Base-by-base conservation (phyloP, 192 early-diverging fungal genomes). In the Coemansia furcata region DNA sequence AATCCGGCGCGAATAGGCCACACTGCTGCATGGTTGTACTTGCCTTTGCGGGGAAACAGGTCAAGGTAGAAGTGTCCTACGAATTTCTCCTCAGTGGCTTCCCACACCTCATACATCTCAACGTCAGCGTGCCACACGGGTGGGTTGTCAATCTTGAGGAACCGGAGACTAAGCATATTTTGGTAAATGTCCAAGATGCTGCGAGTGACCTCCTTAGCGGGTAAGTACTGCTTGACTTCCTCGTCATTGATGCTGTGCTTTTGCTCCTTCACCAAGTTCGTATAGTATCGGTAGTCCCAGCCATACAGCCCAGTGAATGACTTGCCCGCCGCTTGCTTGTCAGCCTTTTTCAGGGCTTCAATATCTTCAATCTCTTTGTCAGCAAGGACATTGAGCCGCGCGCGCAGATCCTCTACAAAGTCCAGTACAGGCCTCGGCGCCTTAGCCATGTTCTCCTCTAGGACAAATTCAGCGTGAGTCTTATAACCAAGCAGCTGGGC, bases 401-500 rank as follows among this genome's bases (percentile, higher is more conserved):
- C 38, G 33, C 79, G 77, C 66, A 95, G 80, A 19, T 87, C 85
- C 4, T 82, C 55, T 66, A 93, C 82, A 74, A 95, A 93, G 63
- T 84, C 77, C 26, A 85, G 54, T 11, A 92, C 93, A 1, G 63
- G 76, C 55, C 85, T 74, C 3, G 89, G 86, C 3, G 72, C 76
- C 73, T 94, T 92, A 50, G 94, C 92, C 94, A 95, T 95, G 58
- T 89, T 89, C 47, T 86, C 83, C 64, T 94, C 90, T n/a, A 94
- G 78, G 10, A 86, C 79, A 67, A 84, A 93, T 26, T 83, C 82
- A 10, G 91, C 89, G 68, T 95, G 92, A 23, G 79, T 86, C 47
- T 73, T 69, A 74, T 89, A 94, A 4, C 92, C 93, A 3, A 93
- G 72, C 50, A 95, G 66, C 57, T 73, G 67, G 21, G 87, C 82